phyloP scores from a whole-genome alignment of 164 flowering plant genomes.

The Aristolochia contorta region DNA sequence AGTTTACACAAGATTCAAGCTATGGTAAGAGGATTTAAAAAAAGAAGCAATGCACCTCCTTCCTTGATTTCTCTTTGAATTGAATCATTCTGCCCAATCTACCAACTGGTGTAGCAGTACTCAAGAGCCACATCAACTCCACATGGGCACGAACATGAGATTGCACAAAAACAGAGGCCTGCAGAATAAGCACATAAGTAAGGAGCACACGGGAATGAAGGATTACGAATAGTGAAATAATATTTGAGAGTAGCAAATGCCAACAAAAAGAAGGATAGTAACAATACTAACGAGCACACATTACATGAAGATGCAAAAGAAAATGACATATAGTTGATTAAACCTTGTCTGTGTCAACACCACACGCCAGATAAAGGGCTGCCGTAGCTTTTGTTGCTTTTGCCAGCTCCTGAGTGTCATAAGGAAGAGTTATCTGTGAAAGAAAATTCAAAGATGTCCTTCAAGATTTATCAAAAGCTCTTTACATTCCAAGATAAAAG shows the following conservation, averaged over 20 bases:
- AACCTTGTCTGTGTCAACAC: constrained; percentile 85
- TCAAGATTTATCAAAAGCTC: background rate
- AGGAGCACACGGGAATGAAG: background rate
- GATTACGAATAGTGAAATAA: background rate
- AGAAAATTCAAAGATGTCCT: background rate
- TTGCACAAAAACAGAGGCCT: constrained; percentile 96
- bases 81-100: constrained; percentile 96
- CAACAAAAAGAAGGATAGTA: background rate
- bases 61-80: constrained; percentile 95
- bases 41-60: constrained; percentile 52
- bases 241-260: background rate
- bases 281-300: background rate
- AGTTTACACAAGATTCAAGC: background rate
- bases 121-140: constrained; percentile 89
- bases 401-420: constrained; percentile 59
- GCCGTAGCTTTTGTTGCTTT: constrained; percentile 83
- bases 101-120: constrained; percentile 83
- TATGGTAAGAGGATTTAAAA: constrained; percentile 8
- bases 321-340: too few species aligned
- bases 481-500: background rate
- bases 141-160: constrained; percentile 97
- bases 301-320: too few species aligned
- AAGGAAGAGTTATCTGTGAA: constrained; percentile 72
- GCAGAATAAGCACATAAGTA: constrained; percentile 13
- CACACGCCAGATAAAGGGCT: constrained; percentile 93